Base-by-base conservation (phyloP, 2,329 filamentous ascomycete species). In the Paecilomyces sp. region DNA sequence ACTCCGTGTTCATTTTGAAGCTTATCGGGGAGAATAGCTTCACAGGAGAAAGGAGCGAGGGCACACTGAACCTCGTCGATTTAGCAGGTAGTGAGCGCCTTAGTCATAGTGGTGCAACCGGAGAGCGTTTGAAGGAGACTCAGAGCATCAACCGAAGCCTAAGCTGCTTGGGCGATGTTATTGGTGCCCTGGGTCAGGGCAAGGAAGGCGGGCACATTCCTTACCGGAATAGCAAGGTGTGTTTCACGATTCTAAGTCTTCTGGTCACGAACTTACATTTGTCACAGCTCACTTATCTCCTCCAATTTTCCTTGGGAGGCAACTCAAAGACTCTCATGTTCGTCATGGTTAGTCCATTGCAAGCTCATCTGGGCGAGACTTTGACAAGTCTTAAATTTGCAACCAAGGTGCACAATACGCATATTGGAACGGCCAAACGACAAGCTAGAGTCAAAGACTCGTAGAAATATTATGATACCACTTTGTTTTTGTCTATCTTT, bases 291-390 rank as follows among this genome's bases (percentile, higher is more conserved):
- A 99, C 94, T 8, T 96, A 97, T 71, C 83, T 99, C 54, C 83
- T 99, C 41, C 91, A 97, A 84, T 95, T 94, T 71, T 96, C 91
- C 2, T 81, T 99, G 7, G 93, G 94, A 3, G 94, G 94, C 15
- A 97, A 96, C 74, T 94, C 89, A 67, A 96, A 97, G 78, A 99
- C 94, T 0, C 87, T 99, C 68, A 99, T 99, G 94, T 96, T 99
- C 74, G 91, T 97, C 73, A 97, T 97, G 92, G 90, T 96, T 59
- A 94, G 89, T 67, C 94, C 94, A 34, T 80, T 97, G 61, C 90
- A 95, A 78, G 89, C 87, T 5, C 94, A 97, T 78, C 80, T 97
- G 64, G 89, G 88, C 69, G 94, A 99, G 81, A 97, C 92, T 2
- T 80, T 97, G 72, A 96, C 92, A 53, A 97, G 92, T 81, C 81